These are phyloP conservation scores for Dentipellis fragilis DNA, from an alignment of 768 basidiomycete genomes.

Conservation along the genomic window DNA sequence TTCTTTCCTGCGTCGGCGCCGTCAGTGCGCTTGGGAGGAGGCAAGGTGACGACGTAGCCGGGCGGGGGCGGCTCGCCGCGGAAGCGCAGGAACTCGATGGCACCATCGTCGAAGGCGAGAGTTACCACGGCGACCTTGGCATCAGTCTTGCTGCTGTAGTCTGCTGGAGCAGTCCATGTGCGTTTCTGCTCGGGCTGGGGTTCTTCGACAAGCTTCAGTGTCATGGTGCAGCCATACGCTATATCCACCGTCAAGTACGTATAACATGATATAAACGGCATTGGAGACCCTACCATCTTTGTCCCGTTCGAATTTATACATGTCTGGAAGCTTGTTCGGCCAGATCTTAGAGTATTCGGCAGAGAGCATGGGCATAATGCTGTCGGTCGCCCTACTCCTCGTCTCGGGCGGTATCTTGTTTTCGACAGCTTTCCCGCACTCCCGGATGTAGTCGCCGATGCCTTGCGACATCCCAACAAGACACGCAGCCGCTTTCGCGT, in stretches of 20 bases:
- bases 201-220: conserved; percentile 28
- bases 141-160: conserved; percentile 50
- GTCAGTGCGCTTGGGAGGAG: neutral
- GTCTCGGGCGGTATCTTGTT: conserved; percentile 34
- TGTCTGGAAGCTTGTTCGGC: conserved; percentile 24
- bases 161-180: conserved; percentile 34
- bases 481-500: conserved; percentile 63
- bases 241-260: neutral
- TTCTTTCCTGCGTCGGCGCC: conserved; percentile 5
- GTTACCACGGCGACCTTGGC: conserved; percentile 49
- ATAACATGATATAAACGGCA: neutral
- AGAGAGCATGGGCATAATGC: conserved; percentile 35
- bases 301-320: conserved; percentile 33
- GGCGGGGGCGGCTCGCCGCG: conserved; percentile 27
- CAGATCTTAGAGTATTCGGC: conserved; percentile 37
- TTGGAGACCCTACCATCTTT: conserved; percentile 36
- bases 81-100: conserved; percentile 52
- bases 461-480: conserved; percentile 57
- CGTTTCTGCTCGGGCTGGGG: conserved; percentile 26
- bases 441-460: conserved; percentile 45
- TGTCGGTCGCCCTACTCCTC: conserved; percentile 33
- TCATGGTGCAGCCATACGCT: conserved; percentile 50
- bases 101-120: conserved; percentile 43
- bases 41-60: conserved; percentile 14
- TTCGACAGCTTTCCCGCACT: conserved; percentile 32